phyloP scores from a whole-genome alignment of 1,139 yeast genomes.

The Keqinozyma sinolaborantium region DNA sequence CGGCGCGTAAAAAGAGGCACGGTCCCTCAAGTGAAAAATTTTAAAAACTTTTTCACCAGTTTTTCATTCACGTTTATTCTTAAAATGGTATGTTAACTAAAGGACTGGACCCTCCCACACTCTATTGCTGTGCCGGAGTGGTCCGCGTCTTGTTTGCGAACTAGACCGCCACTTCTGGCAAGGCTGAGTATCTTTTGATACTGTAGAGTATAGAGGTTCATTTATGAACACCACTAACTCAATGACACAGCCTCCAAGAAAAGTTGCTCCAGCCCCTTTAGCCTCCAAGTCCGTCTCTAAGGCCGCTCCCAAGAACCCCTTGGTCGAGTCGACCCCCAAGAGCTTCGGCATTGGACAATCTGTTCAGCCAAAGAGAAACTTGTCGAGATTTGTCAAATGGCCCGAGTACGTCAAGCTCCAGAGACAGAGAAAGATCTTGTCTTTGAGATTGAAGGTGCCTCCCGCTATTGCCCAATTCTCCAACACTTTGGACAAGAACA shows the following conservation, averaged over 20 bases:
- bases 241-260: constrained; percentile 68
- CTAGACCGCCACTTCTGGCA: background rate
- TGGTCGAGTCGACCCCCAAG: constrained; percentile 38
- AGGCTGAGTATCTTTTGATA: constrained; percentile 17
- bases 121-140: background rate
- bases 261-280: constrained; percentile 50
- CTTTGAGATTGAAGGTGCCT: constrained; percentile 96
- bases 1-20: background rate
- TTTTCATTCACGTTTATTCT: background rate
- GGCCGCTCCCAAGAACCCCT: constrained; percentile 31
- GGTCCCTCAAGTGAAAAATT: background rate
- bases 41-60: background rate
- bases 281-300: constrained; percentile 35
- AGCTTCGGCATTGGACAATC: constrained; percentile 42
- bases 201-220: constrained; percentile 14
- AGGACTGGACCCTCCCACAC: constrained; percentile 1
- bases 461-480: constrained; percentile 97
- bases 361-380: constrained; percentile 43
- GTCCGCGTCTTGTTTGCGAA: background rate
- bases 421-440: constrained; percentile 95
- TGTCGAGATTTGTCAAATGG: constrained; percentile 93
- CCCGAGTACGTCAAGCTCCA: constrained; percentile 88
- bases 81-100: background rate
- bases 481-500: constrained; percentile 93
- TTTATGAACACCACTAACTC: constrained; percentile 38